Conservation (phyloP, 768 basidiomycete species). For the Lactarius sp. region DNA sequence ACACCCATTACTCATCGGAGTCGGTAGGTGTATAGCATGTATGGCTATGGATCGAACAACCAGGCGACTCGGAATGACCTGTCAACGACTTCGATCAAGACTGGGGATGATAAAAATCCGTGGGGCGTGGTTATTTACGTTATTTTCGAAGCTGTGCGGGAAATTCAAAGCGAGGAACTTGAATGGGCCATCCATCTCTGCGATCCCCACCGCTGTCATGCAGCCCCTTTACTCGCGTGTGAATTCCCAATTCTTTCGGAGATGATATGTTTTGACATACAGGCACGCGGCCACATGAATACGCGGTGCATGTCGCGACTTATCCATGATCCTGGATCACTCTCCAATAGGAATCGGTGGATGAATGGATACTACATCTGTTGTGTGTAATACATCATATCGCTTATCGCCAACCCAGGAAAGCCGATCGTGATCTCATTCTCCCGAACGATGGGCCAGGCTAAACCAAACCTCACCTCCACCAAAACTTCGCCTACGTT, state of each 20-base stretch:
- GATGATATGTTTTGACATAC: not conserved
- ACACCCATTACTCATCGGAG: not conserved
- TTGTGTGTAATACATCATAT: not conserved
- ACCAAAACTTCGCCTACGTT: not conserved
- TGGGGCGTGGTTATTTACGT: no score
- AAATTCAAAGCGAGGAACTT: no score
- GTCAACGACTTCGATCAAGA: no score
- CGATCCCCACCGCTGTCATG: not conserved
- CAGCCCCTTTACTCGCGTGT: not conserved
- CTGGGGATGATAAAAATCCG: no score
- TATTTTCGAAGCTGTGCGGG: not conserved
- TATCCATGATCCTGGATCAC: not conserved
- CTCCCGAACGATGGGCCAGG: not conserved
- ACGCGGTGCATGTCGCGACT: not conserved
- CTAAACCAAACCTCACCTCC: not conserved
- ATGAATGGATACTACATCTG: not conserved
- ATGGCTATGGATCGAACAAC: no score
- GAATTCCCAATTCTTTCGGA: not conserved
- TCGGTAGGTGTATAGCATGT: no score
- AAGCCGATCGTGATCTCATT: slow-evolving; percentile 2
- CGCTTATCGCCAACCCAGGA: not conserved
- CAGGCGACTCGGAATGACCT: no score
- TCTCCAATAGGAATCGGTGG: not conserved
- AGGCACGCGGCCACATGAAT: not conserved
- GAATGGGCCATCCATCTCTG: no score